These are phyloP conservation scores for Podila horticola DNA, from an alignment of 192 early-diverging fungal species.

Conservation along the genomic window DNA sequence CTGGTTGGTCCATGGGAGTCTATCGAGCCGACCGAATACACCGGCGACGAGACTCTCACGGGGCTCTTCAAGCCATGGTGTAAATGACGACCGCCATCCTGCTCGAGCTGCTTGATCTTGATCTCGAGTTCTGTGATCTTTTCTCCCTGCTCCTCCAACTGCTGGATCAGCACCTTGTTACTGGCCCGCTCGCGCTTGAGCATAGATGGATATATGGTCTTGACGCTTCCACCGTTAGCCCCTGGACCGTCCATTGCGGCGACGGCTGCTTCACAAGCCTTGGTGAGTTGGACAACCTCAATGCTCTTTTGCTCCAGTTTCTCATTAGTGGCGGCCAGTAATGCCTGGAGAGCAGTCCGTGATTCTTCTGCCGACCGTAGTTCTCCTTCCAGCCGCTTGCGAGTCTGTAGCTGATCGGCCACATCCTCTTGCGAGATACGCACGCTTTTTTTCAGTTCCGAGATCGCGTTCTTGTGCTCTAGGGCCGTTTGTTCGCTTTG, in stretches of 20 bases:
- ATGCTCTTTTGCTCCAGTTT: conserved; percentile 25
- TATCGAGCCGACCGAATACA: conserved; percentile 21
- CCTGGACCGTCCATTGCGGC: conserved; percentile 34
- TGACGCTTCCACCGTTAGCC: conserved; percentile 29
- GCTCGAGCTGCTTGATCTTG: conserved; percentile 38
- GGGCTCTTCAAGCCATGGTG: conserved; percentile 25
- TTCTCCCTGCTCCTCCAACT: conserved; percentile 49
- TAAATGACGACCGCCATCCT: conserved; percentile 32
- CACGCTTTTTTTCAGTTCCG: conserved; percentile 37
- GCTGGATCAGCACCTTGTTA: conserved; percentile 46
- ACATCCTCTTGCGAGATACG: conserved; percentile 37
- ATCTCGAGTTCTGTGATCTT: conserved; percentile 46
- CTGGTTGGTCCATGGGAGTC: conserved; percentile 10
- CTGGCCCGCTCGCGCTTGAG: conserved; percentile 46
- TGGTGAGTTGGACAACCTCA: conserved; percentile 36
- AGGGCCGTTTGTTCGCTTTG: conserved; percentile 17
- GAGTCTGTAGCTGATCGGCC: conserved; percentile 31
- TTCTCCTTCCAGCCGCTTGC: conserved; percentile 34
- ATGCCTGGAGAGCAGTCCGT: not conserved
- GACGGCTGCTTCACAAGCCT: conserved; percentile 37
- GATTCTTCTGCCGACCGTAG: conserved; percentile 17
- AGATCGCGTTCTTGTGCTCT: conserved; percentile 25
- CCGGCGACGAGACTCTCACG: conserved; percentile 28
- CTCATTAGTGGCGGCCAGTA: conserved; percentile 17
- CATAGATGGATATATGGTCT: conserved; percentile 48